Evolutionary conservation across 495 filamentous ascomycete species (phyloP), one percentile per base, ranked within the genome.

Genomic region (Rostrohypoxylon terebratum): DNA sequence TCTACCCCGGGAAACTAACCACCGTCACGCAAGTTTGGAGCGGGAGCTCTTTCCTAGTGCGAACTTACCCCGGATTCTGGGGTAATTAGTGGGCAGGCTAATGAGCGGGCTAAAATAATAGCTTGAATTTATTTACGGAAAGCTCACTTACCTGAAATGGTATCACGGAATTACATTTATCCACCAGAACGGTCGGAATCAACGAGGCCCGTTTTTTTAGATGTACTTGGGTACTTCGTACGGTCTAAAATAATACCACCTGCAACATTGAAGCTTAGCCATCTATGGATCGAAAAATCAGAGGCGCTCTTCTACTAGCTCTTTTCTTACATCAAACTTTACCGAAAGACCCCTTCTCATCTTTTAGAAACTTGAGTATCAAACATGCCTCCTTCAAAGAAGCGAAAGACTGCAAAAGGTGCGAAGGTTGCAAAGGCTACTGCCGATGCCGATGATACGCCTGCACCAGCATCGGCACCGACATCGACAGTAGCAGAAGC

Each of bases 371-470:
- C 23, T n/a, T 53, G 28, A 31, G 7, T 31, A 23, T 34, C 36
- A 65, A 74, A 25, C 64, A 83, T 77, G 83, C 83, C 83, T 42
- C 83, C 83, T 40, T 77, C 84, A 23, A 86, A 86, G 75, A 87
- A 82, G 71, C 81, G 83, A 72, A 87, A 83, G 71, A 83, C 82
- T 8, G 66, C 72, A 2, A 65, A 59, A 1, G 77, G 76, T 7
- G 75, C 77, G 0, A 68, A 77, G 47, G 62, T 63, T 11, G 47
- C 77, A 8, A 66, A 77, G 16, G 66, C 57, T 7, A 42, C 66
- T 20, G 38, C 63, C 7, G 31, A 58, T 16, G 28, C 38, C 4
- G 28, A 74, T 40, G 50, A 66, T 13, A 61, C 60, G 5, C 25
- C 51, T 38, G 67, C 62, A 8, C 25, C 51, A 44, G 65, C 68